A percentile compares a stretch with the other conserved stretches of the same genome.
These are phyloP conservation scores for Rugosomyces carneus DNA, from an alignment of 1,284 basidiomycete species.

Conservation along the genomic window DNA sequence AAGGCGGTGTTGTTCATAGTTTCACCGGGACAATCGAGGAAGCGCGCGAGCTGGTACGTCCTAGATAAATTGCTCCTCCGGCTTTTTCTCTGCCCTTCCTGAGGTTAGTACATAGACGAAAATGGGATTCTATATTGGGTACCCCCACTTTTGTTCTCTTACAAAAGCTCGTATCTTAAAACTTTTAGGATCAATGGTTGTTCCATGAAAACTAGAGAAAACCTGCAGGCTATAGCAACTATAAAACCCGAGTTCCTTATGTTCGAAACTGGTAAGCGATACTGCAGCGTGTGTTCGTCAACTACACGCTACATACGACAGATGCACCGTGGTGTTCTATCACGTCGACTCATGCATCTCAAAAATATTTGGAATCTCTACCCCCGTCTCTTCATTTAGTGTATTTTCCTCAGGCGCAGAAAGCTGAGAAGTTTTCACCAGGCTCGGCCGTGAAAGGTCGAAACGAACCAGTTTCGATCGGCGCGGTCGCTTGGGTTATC, in stretches of 20 bases:
- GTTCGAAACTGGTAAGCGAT: slow-evolving; percentile 67
- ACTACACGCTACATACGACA: slow-evolving; percentile 22
- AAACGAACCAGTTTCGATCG: slow-evolving; percentile 75
- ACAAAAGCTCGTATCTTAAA: too few species aligned
- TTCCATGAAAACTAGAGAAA: slow-evolving; percentile 75
- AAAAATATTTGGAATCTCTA: slow-evolving; percentile 48
- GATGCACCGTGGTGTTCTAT: slow-evolving; percentile 85
- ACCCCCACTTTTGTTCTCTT: slow-evolving; percentile 1
- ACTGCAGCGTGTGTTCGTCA: not conserved
- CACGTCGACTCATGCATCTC: slow-evolving; percentile 73
- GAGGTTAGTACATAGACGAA: slow-evolving; percentile 36
- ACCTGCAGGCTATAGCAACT: slow-evolving; percentile 53
- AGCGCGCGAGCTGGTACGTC: slow-evolving; percentile 60
- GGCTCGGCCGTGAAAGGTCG: slow-evolving; percentile 75
- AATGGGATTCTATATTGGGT: slow-evolving; percentile 71
- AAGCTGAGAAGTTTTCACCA: slow-evolving; percentile 62
- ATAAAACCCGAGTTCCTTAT: slow-evolving; percentile 66
- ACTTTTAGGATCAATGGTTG: slow-evolving; percentile 80
- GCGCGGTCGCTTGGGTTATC: slow-evolving; percentile 75
- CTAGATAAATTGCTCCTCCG: not conserved
- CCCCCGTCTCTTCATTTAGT: slow-evolving; percentile 41
- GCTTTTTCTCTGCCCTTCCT: not conserved
- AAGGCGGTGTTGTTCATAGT: slow-evolving; percentile 80
- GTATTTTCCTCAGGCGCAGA: slow-evolving; percentile 51
- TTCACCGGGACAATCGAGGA: slow-evolving; percentile 76